Base-by-base conservation (phyloP, 345 rosid genomes). In the Anacardium occidentale region DNA sequence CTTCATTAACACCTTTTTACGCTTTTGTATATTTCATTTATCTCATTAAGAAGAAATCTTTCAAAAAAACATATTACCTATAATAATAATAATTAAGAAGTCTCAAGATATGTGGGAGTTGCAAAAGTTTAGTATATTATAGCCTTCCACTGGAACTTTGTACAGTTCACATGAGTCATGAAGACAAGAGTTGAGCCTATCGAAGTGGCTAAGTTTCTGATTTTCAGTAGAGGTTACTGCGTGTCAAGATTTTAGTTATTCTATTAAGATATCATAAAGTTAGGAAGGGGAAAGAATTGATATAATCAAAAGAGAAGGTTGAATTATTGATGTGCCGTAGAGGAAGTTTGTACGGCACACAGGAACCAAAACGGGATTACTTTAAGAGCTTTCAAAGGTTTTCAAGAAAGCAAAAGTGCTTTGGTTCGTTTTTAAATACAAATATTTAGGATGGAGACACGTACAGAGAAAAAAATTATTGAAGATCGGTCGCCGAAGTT, bases 161-260 rank as follows among this genome's bases (percentile, higher is more conserved):
- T 5, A 37, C 42, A 37, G 42, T 37, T 37, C 42, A 37, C 42
- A 37, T 37, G 42, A 6, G n/a, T 17, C 7, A 5, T 21, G 1
- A 34, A 22, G 45, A 61, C 45, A 61, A 61, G 32, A 61, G 10
- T 10, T 61, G 7, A 60, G 42, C 62, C 42, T 4, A 7, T 8
- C 1, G 65, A 61, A 17, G 10, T 47, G 56, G 53, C 53, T 18
- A 10, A 40, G 15, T 48, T 48, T 65, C 9, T 26, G 57, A 65
- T 48, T 65, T 24, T 17, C 56, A 48, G 21, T 48, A 25, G 22
- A 8, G 56, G 42, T 48, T 48, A 15, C 53, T 0, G 14, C 15
- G 53, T 50, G 53, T 48, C 37, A 24, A 15, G 69, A 65, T 65
- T 65, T 25, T 65, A 22, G 6, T 65, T 22, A 40, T 17, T 48